Conservation (phyloP, 306 rosid genomes). For the Rosa rugosa region DNA sequence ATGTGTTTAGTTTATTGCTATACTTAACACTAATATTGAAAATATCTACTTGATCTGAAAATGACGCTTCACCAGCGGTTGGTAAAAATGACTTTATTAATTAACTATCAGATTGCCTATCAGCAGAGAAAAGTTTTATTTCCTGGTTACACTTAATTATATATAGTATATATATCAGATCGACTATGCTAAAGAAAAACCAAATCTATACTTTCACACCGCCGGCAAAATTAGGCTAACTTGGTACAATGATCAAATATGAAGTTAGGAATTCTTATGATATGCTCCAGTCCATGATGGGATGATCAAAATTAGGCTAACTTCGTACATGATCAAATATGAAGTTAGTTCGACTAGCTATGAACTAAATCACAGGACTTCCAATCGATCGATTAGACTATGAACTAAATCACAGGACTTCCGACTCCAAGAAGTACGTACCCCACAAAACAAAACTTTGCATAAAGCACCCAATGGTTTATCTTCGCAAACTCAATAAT, state of each 20-base stretch:
- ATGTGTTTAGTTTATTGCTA: background rate
- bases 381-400: too few relatives aligned
- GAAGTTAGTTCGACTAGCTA: too few relatives aligned
- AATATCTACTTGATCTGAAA: background rate
- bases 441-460: background rate
- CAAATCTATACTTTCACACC: background rate
- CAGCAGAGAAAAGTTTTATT: background rate
- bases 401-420: background rate
- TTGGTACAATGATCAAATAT: too few relatives aligned
- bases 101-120: background rate
- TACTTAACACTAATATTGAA: background rate
- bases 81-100: background rate
- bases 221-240: background rate
- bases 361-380: too few relatives aligned
- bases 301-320: too few relatives aligned
- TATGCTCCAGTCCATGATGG: too few relatives aligned
- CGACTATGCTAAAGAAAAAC: background rate
- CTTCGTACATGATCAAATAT: too few relatives aligned
- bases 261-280: too few relatives aligned
- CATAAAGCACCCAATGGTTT: slow-evolving; percentile 15
- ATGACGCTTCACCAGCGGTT: background rate
- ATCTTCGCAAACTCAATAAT: slow-evolving; percentile 32
- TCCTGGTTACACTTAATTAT: background rate
- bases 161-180: background rate
- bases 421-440: background rate